Evolutionary conservation across 192 early-diverging fungal species (phyloP).

Genomic region (Dispira simplex): DNA sequence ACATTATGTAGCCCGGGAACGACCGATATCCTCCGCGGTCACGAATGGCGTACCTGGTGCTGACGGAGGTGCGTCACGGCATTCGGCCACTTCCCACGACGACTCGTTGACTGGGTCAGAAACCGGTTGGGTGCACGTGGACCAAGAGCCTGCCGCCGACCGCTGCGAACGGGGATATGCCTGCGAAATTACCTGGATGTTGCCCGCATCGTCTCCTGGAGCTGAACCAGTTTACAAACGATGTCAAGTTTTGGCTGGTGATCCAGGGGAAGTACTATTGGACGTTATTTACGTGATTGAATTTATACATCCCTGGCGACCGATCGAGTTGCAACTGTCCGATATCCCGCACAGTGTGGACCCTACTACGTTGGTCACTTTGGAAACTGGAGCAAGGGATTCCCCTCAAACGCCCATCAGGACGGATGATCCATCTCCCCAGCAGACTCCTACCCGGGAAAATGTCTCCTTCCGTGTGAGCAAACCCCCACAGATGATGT

Average conservation of each 20-base stretch:
- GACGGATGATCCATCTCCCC: neutral
- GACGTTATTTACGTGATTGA: constrained; percentile 3
- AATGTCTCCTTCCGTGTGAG: neutral
- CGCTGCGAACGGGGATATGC: neutral
- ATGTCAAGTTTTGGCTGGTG: constrained; percentile 2
- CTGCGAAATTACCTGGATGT: constrained; percentile 8
- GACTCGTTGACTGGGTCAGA: neutral
- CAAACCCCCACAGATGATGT: neutral
- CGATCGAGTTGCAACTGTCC: neutral
- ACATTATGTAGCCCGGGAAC: neutral
- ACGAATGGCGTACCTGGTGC: neutral
- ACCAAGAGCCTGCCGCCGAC: neutral
- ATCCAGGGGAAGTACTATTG: neutral
- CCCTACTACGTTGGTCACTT: neutral
- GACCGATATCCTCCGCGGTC: neutral
- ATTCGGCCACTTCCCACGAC: too few species aligned
- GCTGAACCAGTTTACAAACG: neutral
- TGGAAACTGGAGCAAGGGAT: neutral
- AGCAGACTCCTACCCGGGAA: neutral
- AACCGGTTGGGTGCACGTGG: neutral
- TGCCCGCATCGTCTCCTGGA: neutral
- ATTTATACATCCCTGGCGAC: neutral
- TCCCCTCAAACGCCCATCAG: neutral
- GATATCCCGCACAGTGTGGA: neutral
- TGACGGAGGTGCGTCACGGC: too few species aligned